Percentiles rank a stretch among this genome's conserved stretches.
These are phyloP conservation scores for Syncephalastrum racemosum DNA, from an alignment of 371 early-diverging fungal genomes.

Conservation along the genomic window DNA sequence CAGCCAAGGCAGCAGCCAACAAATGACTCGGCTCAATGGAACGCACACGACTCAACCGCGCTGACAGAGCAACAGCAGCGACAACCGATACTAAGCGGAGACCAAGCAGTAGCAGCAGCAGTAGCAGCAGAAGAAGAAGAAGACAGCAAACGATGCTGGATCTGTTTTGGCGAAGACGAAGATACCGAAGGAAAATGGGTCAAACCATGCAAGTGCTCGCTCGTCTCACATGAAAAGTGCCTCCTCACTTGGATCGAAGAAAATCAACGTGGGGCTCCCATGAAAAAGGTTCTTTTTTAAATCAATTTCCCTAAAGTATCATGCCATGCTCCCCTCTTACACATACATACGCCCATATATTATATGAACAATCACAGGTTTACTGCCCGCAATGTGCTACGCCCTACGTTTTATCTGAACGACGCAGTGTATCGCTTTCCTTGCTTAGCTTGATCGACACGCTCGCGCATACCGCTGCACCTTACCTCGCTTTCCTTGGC, in stretches of 20 bases:
- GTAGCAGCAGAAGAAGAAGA: conserved; percentile 5
- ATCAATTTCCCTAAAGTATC: neutral
- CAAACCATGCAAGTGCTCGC: conserved; percentile 72
- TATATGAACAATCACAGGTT: conserved; percentile 37
- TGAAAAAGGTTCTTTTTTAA: conserved; percentile 42
- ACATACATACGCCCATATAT: neutral
- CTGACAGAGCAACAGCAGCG: no score
- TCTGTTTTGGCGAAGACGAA: conserved; percentile 66
- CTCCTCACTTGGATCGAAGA: conserved; percentile 77
- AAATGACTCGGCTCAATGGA: no score
- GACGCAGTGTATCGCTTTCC: conserved; percentile 45
- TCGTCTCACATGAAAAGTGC: conserved; percentile 74
- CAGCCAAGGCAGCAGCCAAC: no score
- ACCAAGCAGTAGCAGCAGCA: neutral
- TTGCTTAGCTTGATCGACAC: conserved; percentile 57
- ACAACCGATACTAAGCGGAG: no score
- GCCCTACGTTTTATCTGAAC: conserved; percentile 62
- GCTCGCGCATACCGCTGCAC: conserved; percentile 60
- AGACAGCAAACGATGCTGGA: conserved; percentile 50
- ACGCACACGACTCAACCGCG: no score
- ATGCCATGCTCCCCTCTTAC: no score
- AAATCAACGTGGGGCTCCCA: conserved; percentile 59
- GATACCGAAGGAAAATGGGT: conserved; percentile 67
- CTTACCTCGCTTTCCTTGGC: conserved; percentile 65
- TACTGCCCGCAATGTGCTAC: conserved; percentile 77